Evolutionary conservation across 257 asterid species (phyloP).

Genomic region (Plantago elongata): DNA sequence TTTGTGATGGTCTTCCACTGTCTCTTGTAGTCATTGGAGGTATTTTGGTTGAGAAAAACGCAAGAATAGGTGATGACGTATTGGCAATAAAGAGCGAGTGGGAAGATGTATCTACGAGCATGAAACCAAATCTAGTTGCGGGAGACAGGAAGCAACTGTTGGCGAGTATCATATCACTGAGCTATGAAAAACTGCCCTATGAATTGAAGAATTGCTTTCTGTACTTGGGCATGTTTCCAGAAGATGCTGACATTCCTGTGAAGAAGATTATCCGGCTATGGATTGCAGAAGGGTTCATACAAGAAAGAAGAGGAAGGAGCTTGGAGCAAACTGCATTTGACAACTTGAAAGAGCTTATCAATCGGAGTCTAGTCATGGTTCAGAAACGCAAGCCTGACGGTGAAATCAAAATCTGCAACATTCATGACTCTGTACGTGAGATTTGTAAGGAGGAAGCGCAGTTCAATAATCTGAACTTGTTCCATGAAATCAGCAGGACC

Average conservation of each 20-base stretch:
- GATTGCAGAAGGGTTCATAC: background rate
- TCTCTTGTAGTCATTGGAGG: too few relatives aligned
- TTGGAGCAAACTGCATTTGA: background rate
- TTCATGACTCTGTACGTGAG: background rate
- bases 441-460: too few relatives aligned
- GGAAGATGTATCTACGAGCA: background rate
- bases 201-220: too few relatives aligned
- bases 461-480: too few relatives aligned
- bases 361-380: background rate
- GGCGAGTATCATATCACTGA: background rate
- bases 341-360: background rate
- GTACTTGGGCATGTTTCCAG: background rate
- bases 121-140: background rate
- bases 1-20: too few relatives aligned
- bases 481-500: too few relatives aligned
- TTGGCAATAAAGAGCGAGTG: background rate
- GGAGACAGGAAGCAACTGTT: background rate
- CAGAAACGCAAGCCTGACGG: background rate
- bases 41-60: too few relatives aligned
- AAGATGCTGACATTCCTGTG: background rate
- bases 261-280: background rate
- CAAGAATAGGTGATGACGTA: too few relatives aligned
- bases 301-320: too few relatives aligned
- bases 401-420: background rate
- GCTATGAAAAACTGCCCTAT: background rate